Evolutionary conservation across 1,139 yeast species (phyloP).

Genomic region (Blastobotrys raffinosifermentans): DNA sequence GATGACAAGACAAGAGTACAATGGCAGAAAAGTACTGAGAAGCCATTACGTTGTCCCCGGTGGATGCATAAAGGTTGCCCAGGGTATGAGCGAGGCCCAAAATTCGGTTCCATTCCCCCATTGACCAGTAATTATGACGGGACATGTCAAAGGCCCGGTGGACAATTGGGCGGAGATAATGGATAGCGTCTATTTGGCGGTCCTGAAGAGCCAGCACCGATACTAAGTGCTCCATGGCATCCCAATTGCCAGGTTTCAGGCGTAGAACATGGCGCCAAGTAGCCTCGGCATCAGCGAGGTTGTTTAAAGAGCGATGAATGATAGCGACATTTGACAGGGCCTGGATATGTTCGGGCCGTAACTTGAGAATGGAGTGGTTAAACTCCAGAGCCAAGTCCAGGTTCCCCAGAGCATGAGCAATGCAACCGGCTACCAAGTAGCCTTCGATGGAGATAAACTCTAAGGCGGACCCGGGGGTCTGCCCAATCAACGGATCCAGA

Average conservation of each 20-base stretch:
- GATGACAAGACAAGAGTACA: conserved; percentile 12
- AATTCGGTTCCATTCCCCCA: conserved; percentile 22
- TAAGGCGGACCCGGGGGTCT: too few relatives aligned
- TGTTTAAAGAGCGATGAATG: conserved; percentile 16
- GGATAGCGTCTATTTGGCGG: conserved; percentile 20
- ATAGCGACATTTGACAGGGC: conserved; percentile 24
- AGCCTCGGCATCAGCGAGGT: conserved; percentile 17
- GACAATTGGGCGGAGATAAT: conserved; percentile 14
- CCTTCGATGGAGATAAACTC: conserved; percentile 21
- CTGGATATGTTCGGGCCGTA: conserved; percentile 20
- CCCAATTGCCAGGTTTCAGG: conserved; percentile 23
- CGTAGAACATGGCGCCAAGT: conserved; percentile 21
- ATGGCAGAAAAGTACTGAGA: conserved; percentile 20
- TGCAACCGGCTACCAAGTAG: conserved; percentile 25
- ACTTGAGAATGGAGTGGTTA: conserved; percentile 13
- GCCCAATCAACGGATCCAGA: too few relatives aligned
- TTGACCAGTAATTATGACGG: conserved; percentile 4
- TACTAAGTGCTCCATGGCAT: conserved; percentile 26
- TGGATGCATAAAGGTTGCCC: conserved; percentile 25
- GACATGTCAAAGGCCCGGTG: conserved; percentile 2
- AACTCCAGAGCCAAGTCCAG: conserved; percentile 16
- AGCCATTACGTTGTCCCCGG: conserved; percentile 16
- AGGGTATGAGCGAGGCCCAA: conserved; percentile 27
- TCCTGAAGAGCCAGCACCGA: conserved; percentile 18
- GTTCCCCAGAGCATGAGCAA: conserved; percentile 22